Conservation (phyloP, 2,329 filamentous ascomycete genomes). For the Venturiaceae sp. region DNA sequence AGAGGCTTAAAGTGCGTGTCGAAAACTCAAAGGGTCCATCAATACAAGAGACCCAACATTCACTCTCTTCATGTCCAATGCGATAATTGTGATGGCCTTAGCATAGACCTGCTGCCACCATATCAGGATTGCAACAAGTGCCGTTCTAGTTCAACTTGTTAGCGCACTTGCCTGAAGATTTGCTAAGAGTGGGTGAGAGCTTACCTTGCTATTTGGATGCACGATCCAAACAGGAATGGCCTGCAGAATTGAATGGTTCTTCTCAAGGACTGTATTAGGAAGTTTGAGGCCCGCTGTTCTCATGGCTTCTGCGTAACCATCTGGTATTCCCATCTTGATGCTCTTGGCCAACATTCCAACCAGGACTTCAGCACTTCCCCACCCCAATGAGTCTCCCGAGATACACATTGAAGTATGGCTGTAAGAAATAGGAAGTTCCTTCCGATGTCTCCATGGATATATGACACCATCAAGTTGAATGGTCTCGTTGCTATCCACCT, state of each 20-base stretch:
- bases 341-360: background rate
- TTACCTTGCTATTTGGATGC: background rate
- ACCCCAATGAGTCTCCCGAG: background rate
- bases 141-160: background rate
- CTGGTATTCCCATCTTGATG: background rate
- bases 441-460: background rate
- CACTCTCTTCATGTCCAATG: no score
- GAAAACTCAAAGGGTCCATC: no score
- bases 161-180: background rate
- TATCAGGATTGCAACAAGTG: background rate
- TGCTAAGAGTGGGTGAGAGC: background rate
- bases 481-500: background rate
- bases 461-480: background rate
- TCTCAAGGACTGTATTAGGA: background rate
- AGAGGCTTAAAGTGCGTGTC: no score
- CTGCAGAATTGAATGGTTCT: background rate
- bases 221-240: background rate
- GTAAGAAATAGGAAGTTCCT: background rate
- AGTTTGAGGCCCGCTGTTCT: background rate
- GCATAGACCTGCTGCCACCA: background rate
- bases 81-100: no score
- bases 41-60: no score
- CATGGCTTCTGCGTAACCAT: background rate
- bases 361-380: background rate
- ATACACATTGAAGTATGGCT: background rate